Evolutionary conservation across 495 filamentous ascomycete genomes (phyloP).

Genomic region (Saxophila tyrrhenica): DNA sequence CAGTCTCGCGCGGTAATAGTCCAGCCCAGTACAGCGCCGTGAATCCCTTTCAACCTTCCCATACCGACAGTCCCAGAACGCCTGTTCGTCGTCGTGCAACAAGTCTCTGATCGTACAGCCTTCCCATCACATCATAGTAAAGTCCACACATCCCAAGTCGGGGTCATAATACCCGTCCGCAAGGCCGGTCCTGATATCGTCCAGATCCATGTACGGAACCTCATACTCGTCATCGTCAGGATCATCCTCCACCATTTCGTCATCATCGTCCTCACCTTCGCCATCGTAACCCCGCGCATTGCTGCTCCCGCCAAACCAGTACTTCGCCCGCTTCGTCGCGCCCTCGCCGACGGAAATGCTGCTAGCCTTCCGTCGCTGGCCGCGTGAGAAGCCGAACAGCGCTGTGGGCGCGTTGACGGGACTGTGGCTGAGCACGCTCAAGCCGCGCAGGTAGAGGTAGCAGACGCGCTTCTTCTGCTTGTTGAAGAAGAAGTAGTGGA

Average conservation of each 20-base stretch:
- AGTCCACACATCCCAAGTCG: neutral
- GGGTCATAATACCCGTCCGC: constrained; percentile 6
- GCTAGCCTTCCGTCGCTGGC: neutral
- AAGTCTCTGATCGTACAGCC: no score
- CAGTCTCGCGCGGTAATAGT: no score
- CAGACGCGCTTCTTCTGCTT: constrained; percentile 85
- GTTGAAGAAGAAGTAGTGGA: constrained; percentile 97
- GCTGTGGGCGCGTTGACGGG: constrained; percentile 30
- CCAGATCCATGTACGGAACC: constrained; percentile 14
- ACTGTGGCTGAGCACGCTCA: constrained; percentile 69
- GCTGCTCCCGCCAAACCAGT: constrained; percentile 60
- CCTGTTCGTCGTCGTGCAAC: no score
- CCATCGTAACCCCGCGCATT: constrained; percentile 28
- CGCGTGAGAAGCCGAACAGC: neutral
- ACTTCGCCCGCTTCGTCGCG: constrained; percentile 64
- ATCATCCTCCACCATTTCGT: constrained; percentile 9
- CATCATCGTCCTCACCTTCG: constrained; percentile 22
- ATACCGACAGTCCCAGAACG: no score
- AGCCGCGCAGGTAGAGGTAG: constrained; percentile 78
- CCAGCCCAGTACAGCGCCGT: no score
- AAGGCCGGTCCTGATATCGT: constrained; percentile 13
- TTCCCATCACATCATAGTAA: no score
- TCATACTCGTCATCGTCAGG: constrained; percentile 13
- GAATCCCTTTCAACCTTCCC: no score
- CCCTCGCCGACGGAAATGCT: constrained; percentile 31